Base-by-base conservation (phyloP, 176 grass and related monocot genomes). In the Poa pratensis region DNA sequence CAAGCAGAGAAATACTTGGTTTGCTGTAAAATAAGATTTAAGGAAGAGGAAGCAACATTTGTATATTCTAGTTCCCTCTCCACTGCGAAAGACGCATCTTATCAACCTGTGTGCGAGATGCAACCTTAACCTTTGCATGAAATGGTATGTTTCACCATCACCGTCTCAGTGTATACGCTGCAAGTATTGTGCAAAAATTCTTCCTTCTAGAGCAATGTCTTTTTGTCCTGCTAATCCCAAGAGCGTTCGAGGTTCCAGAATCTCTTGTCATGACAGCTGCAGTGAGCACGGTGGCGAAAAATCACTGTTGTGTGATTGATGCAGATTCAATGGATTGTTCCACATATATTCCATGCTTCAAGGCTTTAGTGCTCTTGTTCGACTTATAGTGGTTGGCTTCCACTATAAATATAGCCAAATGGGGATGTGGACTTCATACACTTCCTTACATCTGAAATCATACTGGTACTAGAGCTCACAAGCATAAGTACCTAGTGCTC, bases 371-470 rank as follows among this genome's bases (percentile, higher is more conserved):
- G n/a, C n/a, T n/a, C n/a, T n/a, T n/a, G n/a, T n/a, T n/a, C n/a
- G n/a, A n/a, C n/a, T n/a, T n/a, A n/a, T n/a, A n/a, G n/a, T n/a
- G n/a, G n/a, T n/a, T n/a, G n/a, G 73, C 57, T 89, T 79, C 86
- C 83, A 81, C 84, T 91, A 94, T 91, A 94, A 91, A 91, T 91
- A 91, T 42, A 87, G 52, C 73, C 84, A 91, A 82, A 69, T 82
- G 80, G 87, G 78, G 45, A 23, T 80, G 34, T 80, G 70, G 50
- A 76, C 75, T 80, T 87, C 85, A 88, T 48, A 82, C 76, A 80
- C 71, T 69, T 68, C 28, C 76, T 80, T 57, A 72, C 66, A 58
- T 84, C 45, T 62, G 32, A 72, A 19, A 75, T 64, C 50, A 63
- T 80, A 71, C 68, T 50, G 24, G 30, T 18, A 61, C 27, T 67